Evolutionary conservation across 148 eudicot species (phyloP), one percentile per base, ranked within the genome.

Genomic region (Cornus florida): DNA sequence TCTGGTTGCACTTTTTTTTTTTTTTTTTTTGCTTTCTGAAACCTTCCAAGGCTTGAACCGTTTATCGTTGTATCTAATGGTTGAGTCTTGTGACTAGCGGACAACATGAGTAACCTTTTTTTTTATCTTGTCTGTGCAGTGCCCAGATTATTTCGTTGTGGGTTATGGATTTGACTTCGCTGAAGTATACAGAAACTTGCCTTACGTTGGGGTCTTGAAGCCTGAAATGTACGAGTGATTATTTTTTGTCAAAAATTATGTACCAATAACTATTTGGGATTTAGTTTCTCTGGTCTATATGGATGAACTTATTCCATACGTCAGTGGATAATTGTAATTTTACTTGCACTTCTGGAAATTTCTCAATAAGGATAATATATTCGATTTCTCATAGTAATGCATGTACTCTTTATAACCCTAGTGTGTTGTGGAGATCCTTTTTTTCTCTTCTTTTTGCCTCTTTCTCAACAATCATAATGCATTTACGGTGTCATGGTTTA

Each of bases 91-190:
- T 59, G 56, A 3, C 38, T 76, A 23, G n/a, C 1, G 17, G 31
- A 35, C 38, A 22, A 75, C 69, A 65, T 23, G 33, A 72, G 19
- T 33, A 5, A 68, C 19, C 20, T 64, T 35, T 48, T 28, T 28
- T 28, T 22, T 46, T 48, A 66, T 67, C 3, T 71, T 59, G 7
- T 79, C 50, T 35, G 79, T 56, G 84, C 94, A 94, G 98, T 92
- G 95, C 77, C 94, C 94, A 1, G 95, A 92, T 88, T 74, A 77
- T 72, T 92, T 92, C 70, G 95, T 94, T 28, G 97, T 94, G 62
- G 98, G 98, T 67, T 94, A 94, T 78, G 98, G 98, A 73, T 80
- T 94, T 83, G 98, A 94, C 77, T 88, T 87, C 57, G 95, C 91
- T 8, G 97, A 94, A 85, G 71, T 70, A 22, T 94, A 92, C 87